Evolutionary conservation across 2,329 filamentous ascomycete genomes (phyloP).

Genomic region (Coleophoma cylindrospora): DNA sequence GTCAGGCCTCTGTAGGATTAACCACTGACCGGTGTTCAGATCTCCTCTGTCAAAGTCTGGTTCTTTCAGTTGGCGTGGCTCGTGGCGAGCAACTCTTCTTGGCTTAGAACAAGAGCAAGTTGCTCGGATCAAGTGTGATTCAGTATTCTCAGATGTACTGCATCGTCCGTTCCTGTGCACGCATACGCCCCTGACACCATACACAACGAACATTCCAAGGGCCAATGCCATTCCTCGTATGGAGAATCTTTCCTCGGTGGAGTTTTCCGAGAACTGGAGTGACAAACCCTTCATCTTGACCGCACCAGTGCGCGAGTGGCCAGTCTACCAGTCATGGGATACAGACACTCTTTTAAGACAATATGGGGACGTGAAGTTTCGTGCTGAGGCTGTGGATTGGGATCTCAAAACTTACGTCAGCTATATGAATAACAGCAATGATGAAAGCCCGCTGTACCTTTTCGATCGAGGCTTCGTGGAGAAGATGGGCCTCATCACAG

Average conservation of each 20-base stretch:
- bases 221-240: constrained; percentile 70
- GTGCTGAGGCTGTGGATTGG: constrained; percentile 94
- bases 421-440: constrained; percentile 75
- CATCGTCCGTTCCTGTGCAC: constrained; percentile 90
- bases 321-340: constrained; percentile 70
- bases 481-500: constrained; percentile 73
- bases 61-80: constrained; percentile 61
- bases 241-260: constrained; percentile 60
- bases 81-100: constrained; percentile 79
- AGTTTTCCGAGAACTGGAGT: constrained; percentile 74
- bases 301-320: constrained; percentile 75
- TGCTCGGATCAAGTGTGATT: constrained; percentile 63
- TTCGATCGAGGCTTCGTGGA: constrained; percentile 85
- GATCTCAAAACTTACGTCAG: constrained; percentile 71
- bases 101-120: constrained; percentile 46
- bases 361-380: constrained; percentile 66
- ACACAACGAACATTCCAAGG: constrained; percentile 64
- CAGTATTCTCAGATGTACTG: constrained; percentile 84
- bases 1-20: too few relatives aligned
- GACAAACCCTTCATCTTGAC: constrained; percentile 84
- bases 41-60: constrained; percentile 20
- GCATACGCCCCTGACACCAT: constrained; percentile 64
- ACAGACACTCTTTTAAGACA: constrained; percentile 58
- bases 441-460: constrained; percentile 88
- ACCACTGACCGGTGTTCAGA: constrained; percentile 7